phyloP scores from a whole-genome alignment of 768 basidiomycete genomes.

The Artomyces pyxidatus region DNA sequence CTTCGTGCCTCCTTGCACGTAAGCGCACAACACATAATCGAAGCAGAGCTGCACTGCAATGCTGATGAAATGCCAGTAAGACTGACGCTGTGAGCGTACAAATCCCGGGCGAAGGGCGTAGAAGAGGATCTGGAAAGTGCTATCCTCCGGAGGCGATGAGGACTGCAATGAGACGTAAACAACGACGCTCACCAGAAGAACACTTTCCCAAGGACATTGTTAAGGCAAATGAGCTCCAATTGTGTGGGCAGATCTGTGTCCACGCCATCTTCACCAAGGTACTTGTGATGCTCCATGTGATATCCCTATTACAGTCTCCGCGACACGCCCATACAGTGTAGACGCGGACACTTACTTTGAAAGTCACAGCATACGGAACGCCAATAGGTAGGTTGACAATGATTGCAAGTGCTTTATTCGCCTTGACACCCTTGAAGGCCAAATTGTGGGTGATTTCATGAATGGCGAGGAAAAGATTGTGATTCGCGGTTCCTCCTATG shows the following conservation, averaged over 20 bases:
- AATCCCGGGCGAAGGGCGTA: slow-evolving; percentile 95
- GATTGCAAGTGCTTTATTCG: slow-evolving; percentile 84
- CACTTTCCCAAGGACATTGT: slow-evolving; percentile 95
- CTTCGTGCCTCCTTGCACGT: slow-evolving; percentile 29
- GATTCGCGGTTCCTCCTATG: slow-evolving; percentile 92
- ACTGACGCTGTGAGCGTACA: slow-evolving; percentile 74
- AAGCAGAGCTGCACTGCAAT: slow-evolving; percentile 59
- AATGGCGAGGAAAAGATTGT: slow-evolving; percentile 96
- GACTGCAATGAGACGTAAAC: too few relatives aligned
- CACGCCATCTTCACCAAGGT: slow-evolving; percentile 89
- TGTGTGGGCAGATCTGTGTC: slow-evolving; percentile 92
- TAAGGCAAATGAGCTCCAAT: slow-evolving; percentile 76
- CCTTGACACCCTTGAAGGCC: slow-evolving; percentile 73
- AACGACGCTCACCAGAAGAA: slow-evolving; percentile 72
- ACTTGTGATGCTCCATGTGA: slow-evolving; percentile 95
- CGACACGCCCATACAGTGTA: neutral
- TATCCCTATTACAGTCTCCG: slow-evolving; percentile 49
- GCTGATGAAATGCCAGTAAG: slow-evolving; percentile 82
- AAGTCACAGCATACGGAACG: slow-evolving; percentile 89
- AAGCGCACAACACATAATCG: slow-evolving; percentile 56
- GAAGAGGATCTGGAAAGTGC: slow-evolving; percentile 96
- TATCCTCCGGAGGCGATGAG: slow-evolving; percentile 29
- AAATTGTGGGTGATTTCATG: slow-evolving; percentile 99
- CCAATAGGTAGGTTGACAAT: slow-evolving; percentile 92
- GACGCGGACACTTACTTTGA: slow-evolving; percentile 55